Conservation (phyloP, 768 basidiomycete species). For the Mycena vitilis region DNA sequence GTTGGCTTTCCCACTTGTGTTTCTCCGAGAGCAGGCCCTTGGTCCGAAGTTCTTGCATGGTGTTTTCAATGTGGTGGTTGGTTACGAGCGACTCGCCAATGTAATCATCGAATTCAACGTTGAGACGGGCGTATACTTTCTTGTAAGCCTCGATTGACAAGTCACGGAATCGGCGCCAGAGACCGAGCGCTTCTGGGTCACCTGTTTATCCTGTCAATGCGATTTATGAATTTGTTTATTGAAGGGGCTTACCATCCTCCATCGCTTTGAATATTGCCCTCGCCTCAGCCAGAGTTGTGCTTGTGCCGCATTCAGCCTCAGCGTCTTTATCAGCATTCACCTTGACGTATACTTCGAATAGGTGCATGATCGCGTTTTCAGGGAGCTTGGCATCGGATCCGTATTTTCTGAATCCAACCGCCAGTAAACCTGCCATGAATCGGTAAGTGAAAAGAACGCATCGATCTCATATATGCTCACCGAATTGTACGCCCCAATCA, state of each 20-base stretch:
- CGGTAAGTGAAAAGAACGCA: neutral
- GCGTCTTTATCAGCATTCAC: conserved; percentile 48
- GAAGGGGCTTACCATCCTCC: neutral
- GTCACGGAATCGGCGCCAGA: conserved; percentile 8
- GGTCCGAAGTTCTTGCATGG: neutral
- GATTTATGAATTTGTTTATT: too few species aligned
- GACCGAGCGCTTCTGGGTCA: neutral
- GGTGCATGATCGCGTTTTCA: conserved; percentile 53
- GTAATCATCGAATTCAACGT: conserved; percentile 16
- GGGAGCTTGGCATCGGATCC: conserved; percentile 52
- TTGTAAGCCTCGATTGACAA: conserved; percentile 13
- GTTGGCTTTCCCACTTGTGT: conserved; percentile 4
- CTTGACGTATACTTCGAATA: conserved; percentile 54
- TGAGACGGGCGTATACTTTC: conserved; percentile 21
- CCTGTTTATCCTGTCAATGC: neutral
- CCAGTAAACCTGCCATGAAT: conserved; percentile 43
- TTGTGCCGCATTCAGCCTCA: conserved; percentile 27
- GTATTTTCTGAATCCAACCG: conserved; percentile 51
- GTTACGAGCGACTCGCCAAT: conserved; percentile 8
- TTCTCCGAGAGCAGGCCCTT: conserved; percentile 8
- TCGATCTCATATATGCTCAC: neutral
- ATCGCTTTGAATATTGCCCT: neutral
- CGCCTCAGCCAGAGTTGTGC: conserved; percentile 5
- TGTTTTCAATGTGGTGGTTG: neutral
- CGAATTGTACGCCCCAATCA: conserved; percentile 15